phyloP scores from a whole-genome alignment of 768 basidiomycete genomes.

The Podaxis pistillaris region DNA sequence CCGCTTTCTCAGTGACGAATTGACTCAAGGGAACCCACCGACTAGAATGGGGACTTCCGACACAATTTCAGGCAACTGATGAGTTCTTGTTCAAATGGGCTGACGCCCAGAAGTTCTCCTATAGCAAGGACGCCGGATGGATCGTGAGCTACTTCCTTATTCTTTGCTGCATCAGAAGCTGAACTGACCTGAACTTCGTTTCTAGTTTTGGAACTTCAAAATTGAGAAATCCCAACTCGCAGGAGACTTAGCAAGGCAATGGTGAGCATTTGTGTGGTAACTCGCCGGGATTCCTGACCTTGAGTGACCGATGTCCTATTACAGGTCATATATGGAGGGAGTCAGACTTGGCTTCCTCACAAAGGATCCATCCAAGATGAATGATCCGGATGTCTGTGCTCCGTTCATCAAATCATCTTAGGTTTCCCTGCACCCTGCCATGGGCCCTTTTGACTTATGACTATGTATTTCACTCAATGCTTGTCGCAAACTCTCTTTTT shows the following conservation, averaged over 20 bases:
- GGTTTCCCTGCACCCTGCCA: neutral
- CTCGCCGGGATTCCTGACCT: neutral
- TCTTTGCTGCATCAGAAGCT: neutral
- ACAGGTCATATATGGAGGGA: slow-evolving; percentile 71
- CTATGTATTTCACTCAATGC: neutral
- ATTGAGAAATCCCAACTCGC: slow-evolving; percentile 54
- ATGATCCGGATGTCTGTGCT: slow-evolving; percentile 64
- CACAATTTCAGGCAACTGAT: slow-evolving; percentile 61
- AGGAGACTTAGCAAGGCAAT: slow-evolving; percentile 57
- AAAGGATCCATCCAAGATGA: slow-evolving; percentile 51
- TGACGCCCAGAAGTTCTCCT: slow-evolving; percentile 71
- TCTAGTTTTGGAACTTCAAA: slow-evolving; percentile 69
- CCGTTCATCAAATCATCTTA: slow-evolving; percentile 34
- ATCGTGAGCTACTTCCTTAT: slow-evolving; percentile 43
- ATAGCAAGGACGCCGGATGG: slow-evolving; percentile 63
- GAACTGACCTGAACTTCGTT: neutral
- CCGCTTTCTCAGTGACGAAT: neutral
- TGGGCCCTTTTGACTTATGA: too few relatives aligned
- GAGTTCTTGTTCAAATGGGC: slow-evolving; percentile 67
- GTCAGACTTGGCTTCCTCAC: slow-evolving; percentile 60
- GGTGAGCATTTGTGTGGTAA: slow-evolving; percentile 40
- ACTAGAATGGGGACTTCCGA: slow-evolving; percentile 52
- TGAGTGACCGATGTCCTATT: neutral
- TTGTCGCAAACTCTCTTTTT: neutral
- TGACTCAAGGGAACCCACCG: neutral